Conservation (phyloP, 352 stramenopile species). For the Phytophthora brassicae region DNA sequence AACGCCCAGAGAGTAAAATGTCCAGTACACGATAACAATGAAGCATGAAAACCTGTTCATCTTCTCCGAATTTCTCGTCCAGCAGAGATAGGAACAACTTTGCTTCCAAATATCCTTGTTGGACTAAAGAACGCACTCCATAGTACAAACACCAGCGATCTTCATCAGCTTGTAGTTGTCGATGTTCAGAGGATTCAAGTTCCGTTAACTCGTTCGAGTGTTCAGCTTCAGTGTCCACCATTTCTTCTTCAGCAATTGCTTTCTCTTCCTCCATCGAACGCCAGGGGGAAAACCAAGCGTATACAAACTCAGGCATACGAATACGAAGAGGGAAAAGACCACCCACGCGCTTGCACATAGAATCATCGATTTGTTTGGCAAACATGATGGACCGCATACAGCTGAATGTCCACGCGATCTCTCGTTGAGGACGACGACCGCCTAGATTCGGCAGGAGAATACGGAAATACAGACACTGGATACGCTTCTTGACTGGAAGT, state of each 20-base stretch:
- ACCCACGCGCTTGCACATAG: constrained; percentile 56
- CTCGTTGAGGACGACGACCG: constrained; percentile 72
- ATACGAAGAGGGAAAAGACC: constrained; percentile 55
- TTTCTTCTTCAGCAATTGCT: constrained; percentile 35
- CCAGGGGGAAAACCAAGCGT: constrained; percentile 90
- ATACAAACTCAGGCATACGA: constrained; percentile 94
- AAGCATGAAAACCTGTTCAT: constrained; percentile 89
- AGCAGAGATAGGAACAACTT: constrained; percentile 91
- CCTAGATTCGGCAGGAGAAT: constrained; percentile 91
- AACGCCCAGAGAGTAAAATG: constrained; percentile 52
- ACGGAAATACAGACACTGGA: constrained; percentile 89
- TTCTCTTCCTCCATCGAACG: constrained; percentile 61
- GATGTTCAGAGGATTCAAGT: constrained; percentile 35
- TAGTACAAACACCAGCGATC: constrained; percentile 94
- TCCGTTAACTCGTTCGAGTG: constrained; percentile 15
- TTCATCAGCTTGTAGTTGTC: constrained; percentile 76
- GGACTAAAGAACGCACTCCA: constrained; percentile 82
- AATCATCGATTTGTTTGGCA: constrained; percentile 85
- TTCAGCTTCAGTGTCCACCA: constrained; percentile 3
- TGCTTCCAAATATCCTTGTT: constrained; percentile 86
- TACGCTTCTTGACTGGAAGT: constrained; percentile 34
- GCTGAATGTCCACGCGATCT: constrained; percentile 84
- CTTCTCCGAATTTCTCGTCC: constrained; percentile 92
- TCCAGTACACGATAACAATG: constrained; percentile 88
- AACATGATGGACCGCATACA: constrained; percentile 91